Conservation (phyloP, 2,329 filamentous ascomycete genomes). For the Alternaria panax region DNA sequence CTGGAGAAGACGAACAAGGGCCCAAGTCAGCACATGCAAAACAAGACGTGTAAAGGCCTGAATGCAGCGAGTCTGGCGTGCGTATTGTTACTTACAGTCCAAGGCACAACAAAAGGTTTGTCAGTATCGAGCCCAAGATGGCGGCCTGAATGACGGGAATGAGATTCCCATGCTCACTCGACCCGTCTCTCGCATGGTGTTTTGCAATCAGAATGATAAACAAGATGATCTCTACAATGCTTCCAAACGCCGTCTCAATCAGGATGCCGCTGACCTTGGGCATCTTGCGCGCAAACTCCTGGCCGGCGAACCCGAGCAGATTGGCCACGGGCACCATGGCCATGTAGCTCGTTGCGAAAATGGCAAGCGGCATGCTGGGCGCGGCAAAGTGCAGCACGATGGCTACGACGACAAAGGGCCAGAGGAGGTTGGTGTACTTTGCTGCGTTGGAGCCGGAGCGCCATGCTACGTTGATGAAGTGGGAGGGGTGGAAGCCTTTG, state of each 20-base stretch:
- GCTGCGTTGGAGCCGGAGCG: constrained; percentile 70
- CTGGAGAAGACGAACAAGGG: too few relatives aligned
- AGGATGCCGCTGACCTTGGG: constrained; percentile 75
- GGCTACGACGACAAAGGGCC: constrained; percentile 76
- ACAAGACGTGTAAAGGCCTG: too few relatives aligned
- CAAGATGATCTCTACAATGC: constrained; percentile 80
- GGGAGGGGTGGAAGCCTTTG: constrained; percentile 66
- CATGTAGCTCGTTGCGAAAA: constrained; percentile 75
- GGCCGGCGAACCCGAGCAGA: constrained; percentile 75
- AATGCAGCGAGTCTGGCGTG: too few relatives aligned
- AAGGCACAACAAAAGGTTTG: constrained; percentile 80
- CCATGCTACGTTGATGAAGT: constrained; percentile 71
- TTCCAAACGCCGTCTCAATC: constrained; percentile 68
- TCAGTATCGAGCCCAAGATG: constrained; percentile 82
- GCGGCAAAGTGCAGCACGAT: constrained; percentile 66
- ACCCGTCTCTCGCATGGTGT: constrained; percentile 52
- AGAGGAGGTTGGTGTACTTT: constrained; percentile 72
- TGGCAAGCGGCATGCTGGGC: constrained; percentile 64
- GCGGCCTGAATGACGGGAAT: constrained; percentile 79
- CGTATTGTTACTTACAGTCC: constrained; percentile 57
- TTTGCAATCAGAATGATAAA: constrained; percentile 77
- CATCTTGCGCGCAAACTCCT: constrained; percentile 75
- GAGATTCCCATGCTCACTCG: constrained; percentile 45
- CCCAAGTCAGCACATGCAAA: background rate
- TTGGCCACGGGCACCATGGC: constrained; percentile 81